Base-by-base conservation (phyloP, 2,329 filamentous ascomycete species). In the Hyphodiscus sp. region DNA sequence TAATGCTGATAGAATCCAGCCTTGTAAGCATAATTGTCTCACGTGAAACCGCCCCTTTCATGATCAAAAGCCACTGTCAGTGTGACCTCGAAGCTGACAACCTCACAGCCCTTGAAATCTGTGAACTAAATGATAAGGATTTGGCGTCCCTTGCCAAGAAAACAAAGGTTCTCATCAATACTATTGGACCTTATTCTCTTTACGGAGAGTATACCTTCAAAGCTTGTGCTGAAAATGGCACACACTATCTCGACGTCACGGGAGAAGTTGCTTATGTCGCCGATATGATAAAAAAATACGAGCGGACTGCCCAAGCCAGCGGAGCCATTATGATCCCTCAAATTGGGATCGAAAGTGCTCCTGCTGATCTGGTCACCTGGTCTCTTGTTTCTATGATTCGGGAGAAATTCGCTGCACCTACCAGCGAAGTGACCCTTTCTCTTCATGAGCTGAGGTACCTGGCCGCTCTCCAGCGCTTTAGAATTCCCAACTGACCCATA, bases 1-100 rank as follows among this genome's bases (percentile, higher is more conserved):
- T 54, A 87, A 87, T 66, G 75, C 83, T 1, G 84, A 95, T 68
- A 84, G 91, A 50, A 66, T 74, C 38, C 78, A 81, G 50, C 90
- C 91, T 65, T 81, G 86, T 88, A 78, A 64, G 71, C 53, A 54
- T 6, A 38, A 15, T n/a, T 38, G 33, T 38, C 33, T 4, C 52
- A 26, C n/a, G 33, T 49, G 20, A 41, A 20, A 8, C 44, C 3
- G n/a, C 30, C 44, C 19, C 20, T 41, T 48, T 20, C 29, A 38
- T 3, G 43, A 38, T 42, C 47, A 49, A 26, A 8, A 26, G 47
- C 41, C 20, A 33, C 18, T 13, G n/a, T 33, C 9, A 15, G 18
- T n/a, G 13, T 38, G 33, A 15, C 33, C 11, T 38, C 33, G 11
- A 10, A 38, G 16, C 11, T 15, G 13, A 38, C 33, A 38, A n/a